A percentile compares a stretch with the other conserved stretches of the same genome.
These are phyloP conservation scores for Exophiala sideris DNA, from an alignment of 2,329 filamentous ascomycete genomes.

Conservation along the genomic window DNA sequence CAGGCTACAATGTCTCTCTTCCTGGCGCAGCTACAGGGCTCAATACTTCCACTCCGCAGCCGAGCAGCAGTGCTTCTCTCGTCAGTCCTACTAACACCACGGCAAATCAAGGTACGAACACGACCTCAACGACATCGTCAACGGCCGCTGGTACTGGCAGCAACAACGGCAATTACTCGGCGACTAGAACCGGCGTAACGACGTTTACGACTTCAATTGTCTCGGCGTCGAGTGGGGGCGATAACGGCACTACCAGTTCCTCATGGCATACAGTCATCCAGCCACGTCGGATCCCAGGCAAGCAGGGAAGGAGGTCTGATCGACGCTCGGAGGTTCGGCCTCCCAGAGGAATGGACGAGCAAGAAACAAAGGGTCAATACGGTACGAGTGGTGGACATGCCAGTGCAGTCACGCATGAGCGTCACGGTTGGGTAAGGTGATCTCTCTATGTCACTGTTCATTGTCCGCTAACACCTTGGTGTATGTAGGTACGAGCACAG, in stretches of 20 bases:
- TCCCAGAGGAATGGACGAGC: neutral
- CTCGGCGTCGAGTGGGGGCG: neutral
- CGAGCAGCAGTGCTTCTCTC: neutral
- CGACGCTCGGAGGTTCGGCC: neutral
- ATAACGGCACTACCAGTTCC: neutral
- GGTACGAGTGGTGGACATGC: neutral
- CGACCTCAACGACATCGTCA: neutral
- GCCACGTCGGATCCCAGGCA: neutral
- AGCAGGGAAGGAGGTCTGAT: neutral
- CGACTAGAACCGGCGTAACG: neutral
- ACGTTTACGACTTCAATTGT: neutral
- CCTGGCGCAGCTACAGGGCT: neutral
- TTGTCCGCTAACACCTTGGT: neutral
- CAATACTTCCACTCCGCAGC: neutral
- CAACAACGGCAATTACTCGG: neutral
- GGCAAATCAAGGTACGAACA: too few relatives aligned
- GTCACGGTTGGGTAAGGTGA: neutral
- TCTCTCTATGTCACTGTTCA: neutral
- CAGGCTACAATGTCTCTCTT: neutral
- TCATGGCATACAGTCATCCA: neutral
- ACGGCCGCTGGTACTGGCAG: neutral
- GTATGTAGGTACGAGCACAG: constrained; percentile 1
- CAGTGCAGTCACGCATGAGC: neutral
- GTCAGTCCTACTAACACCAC: neutral
- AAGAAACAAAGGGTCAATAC: neutral